These are phyloP conservation scores for Solanum habrochaites DNA, from an alignment of 257 asterid species.

Conservation along the genomic window DNA sequence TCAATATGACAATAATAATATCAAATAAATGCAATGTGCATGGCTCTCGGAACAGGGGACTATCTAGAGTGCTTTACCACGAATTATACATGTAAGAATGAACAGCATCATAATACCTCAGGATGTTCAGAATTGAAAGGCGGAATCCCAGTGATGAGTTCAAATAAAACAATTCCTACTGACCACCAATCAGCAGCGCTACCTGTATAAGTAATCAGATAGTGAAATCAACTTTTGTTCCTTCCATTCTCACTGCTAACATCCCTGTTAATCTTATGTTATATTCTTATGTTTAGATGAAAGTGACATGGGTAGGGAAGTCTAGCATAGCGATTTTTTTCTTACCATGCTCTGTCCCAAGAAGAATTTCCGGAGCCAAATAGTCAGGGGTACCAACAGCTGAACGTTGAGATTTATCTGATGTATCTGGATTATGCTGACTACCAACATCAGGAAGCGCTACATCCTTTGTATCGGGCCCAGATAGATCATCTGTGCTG, in stretches of 20 bases:
- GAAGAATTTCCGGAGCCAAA: slow-evolving; percentile 97
- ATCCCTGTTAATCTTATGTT: neutral
- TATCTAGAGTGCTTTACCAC: neutral
- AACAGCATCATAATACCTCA: slow-evolving; percentile 39
- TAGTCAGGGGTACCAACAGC: slow-evolving; percentile 99
- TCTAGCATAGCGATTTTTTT: slow-evolving; percentile 4
- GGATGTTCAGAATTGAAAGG: slow-evolving; percentile 79
- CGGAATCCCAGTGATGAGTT: slow-evolving; percentile 71
- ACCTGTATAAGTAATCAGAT: slow-evolving; percentile 32
- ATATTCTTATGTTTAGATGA: neutral
- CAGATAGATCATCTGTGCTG: slow-evolving; percentile 73
- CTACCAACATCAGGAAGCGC: slow-evolving; percentile 24
- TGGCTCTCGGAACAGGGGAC: neutral
- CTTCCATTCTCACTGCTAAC: neutral
- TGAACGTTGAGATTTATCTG: slow-evolving; percentile 34
- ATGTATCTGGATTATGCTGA: slow-evolving; percentile 30
- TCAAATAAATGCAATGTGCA: neutral
- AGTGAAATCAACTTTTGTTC: neutral
- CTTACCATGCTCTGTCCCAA: slow-evolving; percentile 92
- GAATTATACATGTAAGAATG: neutral
- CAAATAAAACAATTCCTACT: slow-evolving; percentile 76
- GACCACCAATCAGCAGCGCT: slow-evolving; percentile 98
- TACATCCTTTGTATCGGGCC: slow-evolving; percentile 28
- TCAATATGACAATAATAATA: neutral
- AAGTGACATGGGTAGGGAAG: slow-evolving; percentile 2